A percentile compares a stretch with the other conserved stretches of the same genome.
These are phyloP conservation scores for Stromatinia cepivora DNA, from an alignment of 2,329 filamentous ascomycete species.

Conservation along the genomic window DNA sequence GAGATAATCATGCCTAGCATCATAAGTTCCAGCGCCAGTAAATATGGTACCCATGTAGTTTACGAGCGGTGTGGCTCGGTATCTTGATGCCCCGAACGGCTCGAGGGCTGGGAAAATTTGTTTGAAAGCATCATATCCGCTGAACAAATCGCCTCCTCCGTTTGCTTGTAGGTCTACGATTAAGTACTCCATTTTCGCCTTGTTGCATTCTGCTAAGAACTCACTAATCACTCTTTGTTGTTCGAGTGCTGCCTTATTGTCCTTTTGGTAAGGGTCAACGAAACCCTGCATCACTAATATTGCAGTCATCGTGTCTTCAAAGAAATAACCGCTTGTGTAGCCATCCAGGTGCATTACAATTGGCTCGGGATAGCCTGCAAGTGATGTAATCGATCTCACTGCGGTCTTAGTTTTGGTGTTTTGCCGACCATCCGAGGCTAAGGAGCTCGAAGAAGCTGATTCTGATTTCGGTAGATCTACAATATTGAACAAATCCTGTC, in stretches of 20 bases:
- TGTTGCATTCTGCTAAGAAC: conserved; percentile 18
- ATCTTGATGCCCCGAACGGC: conserved; percentile 45
- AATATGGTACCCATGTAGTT: conserved; percentile 22
- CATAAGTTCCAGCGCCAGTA: conserved; percentile 10
- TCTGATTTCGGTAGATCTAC: conserved; percentile 23
- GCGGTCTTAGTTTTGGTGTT: not conserved
- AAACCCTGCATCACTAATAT: conserved; percentile 30
- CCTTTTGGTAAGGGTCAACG: conserved; percentile 30
- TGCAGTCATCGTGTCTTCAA: conserved; percentile 29
- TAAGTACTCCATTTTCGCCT: conserved; percentile 18
- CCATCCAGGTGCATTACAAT: conserved; percentile 26
- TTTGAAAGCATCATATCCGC: conserved; percentile 52
- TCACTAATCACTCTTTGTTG: conserved; percentile 19
- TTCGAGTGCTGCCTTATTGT: not conserved
- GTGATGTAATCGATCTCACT: conserved; percentile 12
- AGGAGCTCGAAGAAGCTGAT: conserved; percentile 13
- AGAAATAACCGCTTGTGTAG: conserved; percentile 32
- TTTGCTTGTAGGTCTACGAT: conserved; percentile 59
- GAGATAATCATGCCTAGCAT: not conserved
- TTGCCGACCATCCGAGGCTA: not conserved
- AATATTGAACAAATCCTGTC: conserved; percentile 25
- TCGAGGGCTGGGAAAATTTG: conserved; percentile 38
- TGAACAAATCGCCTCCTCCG: conserved; percentile 53
- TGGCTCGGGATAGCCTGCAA: conserved; percentile 27
- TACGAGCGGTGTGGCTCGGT: conserved; percentile 18